Evolutionary conservation across 345 rosid genomes (phyloP), one percentile per base, ranked within the genome.

Genomic region (Kernera saxatilis): DNA sequence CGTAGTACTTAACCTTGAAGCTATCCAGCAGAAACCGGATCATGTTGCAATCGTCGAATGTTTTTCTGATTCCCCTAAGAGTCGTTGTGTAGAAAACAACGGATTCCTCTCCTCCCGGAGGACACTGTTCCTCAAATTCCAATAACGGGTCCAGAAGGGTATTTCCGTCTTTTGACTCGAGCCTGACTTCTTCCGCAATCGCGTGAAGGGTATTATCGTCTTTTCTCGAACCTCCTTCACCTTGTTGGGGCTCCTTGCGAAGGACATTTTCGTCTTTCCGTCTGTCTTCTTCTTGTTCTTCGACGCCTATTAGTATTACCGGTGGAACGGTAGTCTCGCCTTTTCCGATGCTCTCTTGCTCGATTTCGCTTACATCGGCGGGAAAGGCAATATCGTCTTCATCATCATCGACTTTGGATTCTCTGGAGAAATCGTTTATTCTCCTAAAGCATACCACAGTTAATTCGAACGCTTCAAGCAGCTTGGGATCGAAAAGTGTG

Each of bases 11-110:
- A 5, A 89, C 84, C 22, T 77, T 77, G 29, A 91, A 94, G 62
- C 85, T 91, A 68, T 86, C 87, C 9, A 91, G 77, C 1, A 94
- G 77, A 51, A 87, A 94, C 6, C 91, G 82, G 36, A 91, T 76
- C 19, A 76, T 78, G 29, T 74, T 83, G 12, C 99, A 94, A 29
- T 89, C 96, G 58, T 94, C 93, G 35, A 94, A 94, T 2, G 99
- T 94, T 71, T 91, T 94, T 32, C 96, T 78, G 69, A 94, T 89
- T 55, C 95, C 91, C 41, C 89, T 76, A 0, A 94, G 82, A 46
- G 84, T 82, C 45, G 97, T 91, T 13, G 96, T 84, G 85, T 91
- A 91, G 64, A 94, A 77, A 13, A 91, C 73, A 17, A 94, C 87
- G 0, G 87, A 56, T 5, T 68, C 86, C 21, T 77, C 84, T 1